Conservation (phyloP, 2,329 filamentous ascomycete genomes). For the Keithomyces neogunnii region DNA sequence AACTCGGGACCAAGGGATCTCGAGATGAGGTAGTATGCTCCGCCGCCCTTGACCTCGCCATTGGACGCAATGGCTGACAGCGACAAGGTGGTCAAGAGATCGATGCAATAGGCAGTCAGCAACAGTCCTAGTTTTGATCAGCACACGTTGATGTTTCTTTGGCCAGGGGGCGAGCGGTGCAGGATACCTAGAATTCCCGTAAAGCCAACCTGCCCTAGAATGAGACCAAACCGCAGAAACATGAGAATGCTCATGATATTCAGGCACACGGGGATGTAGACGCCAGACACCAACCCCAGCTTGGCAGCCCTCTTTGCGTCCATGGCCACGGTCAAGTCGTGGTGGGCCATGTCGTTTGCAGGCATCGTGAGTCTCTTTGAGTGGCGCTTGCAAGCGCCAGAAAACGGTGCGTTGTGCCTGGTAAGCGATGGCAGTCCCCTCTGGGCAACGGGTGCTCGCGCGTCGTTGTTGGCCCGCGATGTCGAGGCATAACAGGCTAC, state of each 20-base stretch:
- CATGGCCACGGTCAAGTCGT: conserved; percentile 15
- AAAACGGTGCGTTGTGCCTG: not conserved
- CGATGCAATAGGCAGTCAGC: conserved; percentile 66
- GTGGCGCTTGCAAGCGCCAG: not conserved
- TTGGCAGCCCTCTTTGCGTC: conserved; percentile 44
- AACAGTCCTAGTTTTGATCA: conserved; percentile 50
- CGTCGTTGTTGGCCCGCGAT: not conserved
- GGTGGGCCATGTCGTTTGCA: conserved; percentile 6
- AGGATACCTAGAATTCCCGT: conserved; percentile 66
- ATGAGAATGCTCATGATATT: conserved; percentile 88
- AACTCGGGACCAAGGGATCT: conserved; percentile 81
- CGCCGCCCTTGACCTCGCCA: conserved; percentile 78
- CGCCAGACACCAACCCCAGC: conserved; percentile 67
- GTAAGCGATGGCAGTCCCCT: not conserved
- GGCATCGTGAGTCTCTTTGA: conserved; percentile 4
- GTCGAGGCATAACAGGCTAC: not conserved
- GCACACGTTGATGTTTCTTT: not conserved
- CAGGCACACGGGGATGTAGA: conserved; percentile 81
- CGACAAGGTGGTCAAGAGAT: conserved; percentile 77
- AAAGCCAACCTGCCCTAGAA: conserved; percentile 72
- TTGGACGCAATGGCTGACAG: conserved; percentile 86
- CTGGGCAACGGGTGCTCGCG: not conserved
- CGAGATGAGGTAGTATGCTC: conserved; percentile 84
- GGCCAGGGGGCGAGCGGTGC: conserved; percentile 1
- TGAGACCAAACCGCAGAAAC: conserved; percentile 82